These are phyloP conservation scores for Termitomyces sp. DNA, from an alignment of 768 basidiomycete genomes.

Conservation along the genomic window DNA sequence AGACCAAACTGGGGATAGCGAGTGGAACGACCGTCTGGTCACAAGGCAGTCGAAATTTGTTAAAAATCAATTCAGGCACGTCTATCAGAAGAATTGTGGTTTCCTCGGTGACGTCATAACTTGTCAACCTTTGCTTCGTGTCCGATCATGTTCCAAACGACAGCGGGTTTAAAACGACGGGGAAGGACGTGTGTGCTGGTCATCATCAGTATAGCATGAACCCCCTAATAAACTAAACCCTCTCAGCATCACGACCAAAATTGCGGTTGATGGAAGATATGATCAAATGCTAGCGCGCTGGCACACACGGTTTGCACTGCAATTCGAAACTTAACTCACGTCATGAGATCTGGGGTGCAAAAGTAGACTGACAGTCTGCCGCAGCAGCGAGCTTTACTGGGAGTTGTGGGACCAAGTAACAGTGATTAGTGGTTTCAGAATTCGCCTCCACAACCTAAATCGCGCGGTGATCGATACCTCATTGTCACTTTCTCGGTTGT, in stretches of 20 bases:
- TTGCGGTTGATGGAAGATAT: neutral
- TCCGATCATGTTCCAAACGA: no score
- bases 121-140: no score
- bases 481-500: neutral
- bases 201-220: no score
- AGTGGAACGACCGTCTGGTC: no score
- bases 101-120: no score
- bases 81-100: no score
- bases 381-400: neutral
- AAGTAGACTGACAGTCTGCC: neutral
- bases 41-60: no score
- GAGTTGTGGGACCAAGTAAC: neutral
- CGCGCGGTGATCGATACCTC: neutral
- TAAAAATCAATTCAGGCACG: no score
- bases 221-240: neutral
- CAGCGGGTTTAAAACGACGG: neutral
- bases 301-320: neutral
- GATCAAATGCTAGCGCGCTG: neutral
- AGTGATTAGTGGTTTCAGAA: slow-evolving; percentile 1
- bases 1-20: no score
- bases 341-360: neutral
- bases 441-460: neutral
- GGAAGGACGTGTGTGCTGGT: neutral
- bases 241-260: neutral
- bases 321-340: neutral